Conservation (phyloP, 108 stramenopile genomes). For the Skeletonema marinoi region DNA sequence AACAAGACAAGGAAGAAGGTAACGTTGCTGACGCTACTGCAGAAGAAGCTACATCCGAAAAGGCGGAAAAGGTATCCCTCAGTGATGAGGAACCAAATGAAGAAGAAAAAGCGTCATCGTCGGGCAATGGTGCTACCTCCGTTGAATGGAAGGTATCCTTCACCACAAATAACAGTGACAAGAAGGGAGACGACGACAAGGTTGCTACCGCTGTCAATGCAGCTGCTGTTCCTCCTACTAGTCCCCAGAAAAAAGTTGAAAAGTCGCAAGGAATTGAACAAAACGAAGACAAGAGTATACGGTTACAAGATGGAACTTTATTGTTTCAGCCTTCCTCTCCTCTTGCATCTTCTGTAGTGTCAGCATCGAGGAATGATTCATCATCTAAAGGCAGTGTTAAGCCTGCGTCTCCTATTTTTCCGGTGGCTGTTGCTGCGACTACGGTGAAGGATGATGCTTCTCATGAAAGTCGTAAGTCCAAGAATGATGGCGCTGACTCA, state of each 20-base stretch:
- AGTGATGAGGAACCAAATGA: not conserved
- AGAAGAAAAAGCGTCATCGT: not conserved
- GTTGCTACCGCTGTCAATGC: not conserved
- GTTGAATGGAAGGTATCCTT: not conserved
- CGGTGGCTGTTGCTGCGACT: not conserved
- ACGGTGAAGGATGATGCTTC: not conserved
- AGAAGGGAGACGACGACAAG: not conserved
- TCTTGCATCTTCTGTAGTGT: not conserved
- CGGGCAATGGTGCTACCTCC: not conserved
- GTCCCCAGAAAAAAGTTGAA: not conserved
- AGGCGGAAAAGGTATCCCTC: not conserved
- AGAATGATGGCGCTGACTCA: not conserved
- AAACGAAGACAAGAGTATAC: not conserved
- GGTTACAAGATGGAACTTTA: not conserved
- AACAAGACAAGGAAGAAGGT: not conserved
- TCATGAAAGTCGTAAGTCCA: not conserved
- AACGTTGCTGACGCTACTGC: not conserved
- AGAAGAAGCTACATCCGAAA: not conserved
- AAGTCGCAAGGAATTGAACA: not conserved
- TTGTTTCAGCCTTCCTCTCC: conserved; percentile 1
- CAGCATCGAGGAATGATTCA: not conserved
- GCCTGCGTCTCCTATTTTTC: not conserved
- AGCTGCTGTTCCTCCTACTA: not conserved
- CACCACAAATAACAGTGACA: not conserved
- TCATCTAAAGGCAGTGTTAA: not conserved